Evolutionary conservation across 495 filamentous ascomycete species (phyloP), one percentile per base, ranked within the genome.

Genomic region (Talaromyces stipitatus): DNA sequence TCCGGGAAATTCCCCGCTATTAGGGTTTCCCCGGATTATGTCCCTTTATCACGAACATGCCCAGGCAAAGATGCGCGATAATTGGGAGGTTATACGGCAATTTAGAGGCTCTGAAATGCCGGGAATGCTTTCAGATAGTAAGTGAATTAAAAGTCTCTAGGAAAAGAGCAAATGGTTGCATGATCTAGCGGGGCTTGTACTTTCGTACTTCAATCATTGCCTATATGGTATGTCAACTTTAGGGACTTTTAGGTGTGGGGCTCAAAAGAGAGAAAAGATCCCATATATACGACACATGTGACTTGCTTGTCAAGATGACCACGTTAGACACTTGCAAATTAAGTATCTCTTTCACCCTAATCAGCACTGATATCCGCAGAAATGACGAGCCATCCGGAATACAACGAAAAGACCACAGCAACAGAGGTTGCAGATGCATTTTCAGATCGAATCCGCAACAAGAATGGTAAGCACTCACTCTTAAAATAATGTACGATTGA

Each of bases 351-450:
- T 41, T 41, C 6, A 41, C 18, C 36, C 16, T 16, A 18, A 20
- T 41, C 18, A 16, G 36, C 36, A 1, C 36, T 14, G 10, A 27
- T 9, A 5, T n/a, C 7, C 16, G 36, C 16, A 41, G n/a, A 18
- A 18, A 50, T 50, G 46, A 50, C 46, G 7, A 50, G 46, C 70
- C 72, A 77, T 41, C 46, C 73, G 14, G 68, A 74, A 16, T 80
- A 73, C 61, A 70, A 72, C 22, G 68, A 73, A 28, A 65, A 57
- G 20, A 78, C 76, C 1, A 71, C 72, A 6, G 76, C 67, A 1
- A 66, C 72, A 4, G 66, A 73, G 52, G 79, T 78, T 9, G 75
- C 75, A 2, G 60, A 58, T 3, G 58, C 61, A 0, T 81, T 79
- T 59, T 66, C 66, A 0, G 63, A 69, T 12, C 58, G 71, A 16